phyloP scores from a whole-genome alignment of 1,139 yeast genomes.

The Citeromyces siamensis region DNA sequence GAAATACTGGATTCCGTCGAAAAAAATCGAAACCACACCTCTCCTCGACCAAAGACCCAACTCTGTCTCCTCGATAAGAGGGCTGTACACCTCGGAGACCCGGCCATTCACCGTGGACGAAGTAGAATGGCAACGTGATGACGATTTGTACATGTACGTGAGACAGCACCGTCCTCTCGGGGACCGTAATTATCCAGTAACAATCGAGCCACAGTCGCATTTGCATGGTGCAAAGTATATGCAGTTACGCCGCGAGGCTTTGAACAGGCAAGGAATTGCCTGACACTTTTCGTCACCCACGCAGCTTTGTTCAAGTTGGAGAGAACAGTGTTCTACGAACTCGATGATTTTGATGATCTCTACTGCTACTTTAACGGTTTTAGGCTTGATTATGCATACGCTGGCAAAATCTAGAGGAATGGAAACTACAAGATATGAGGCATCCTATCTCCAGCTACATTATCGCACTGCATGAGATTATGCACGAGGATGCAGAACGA shows the following conservation, averaged over 20 bases:
- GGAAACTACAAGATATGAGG: too few species aligned
- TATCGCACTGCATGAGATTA: too few species aligned
- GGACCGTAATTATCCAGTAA: conserved; percentile 46
- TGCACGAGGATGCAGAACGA: too few species aligned
- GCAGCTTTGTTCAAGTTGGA: too few species aligned
- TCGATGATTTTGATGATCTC: too few species aligned
- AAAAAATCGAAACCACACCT: conserved; percentile 3
- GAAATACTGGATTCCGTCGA: conserved; percentile 69
- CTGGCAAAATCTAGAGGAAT: too few species aligned
- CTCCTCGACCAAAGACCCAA: not conserved
- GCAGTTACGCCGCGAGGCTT: not conserved
- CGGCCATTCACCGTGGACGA: conserved; percentile 7
- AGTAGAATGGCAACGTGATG: conserved; percentile 21
- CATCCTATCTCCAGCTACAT: too few species aligned
- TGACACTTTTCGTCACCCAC: too few species aligned
- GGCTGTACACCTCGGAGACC: conserved; percentile 7
- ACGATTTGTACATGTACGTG: conserved; percentile 27
- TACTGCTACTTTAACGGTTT: too few species aligned
- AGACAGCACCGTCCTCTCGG: conserved; percentile 30
- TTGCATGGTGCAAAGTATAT: conserved; percentile 12
- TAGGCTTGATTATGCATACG: too few species aligned
- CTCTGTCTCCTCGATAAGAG: conserved; percentile 3
- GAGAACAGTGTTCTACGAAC: too few species aligned
- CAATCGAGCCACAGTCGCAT: conserved; percentile 31
- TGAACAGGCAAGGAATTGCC: not conserved